Evolutionary conservation across 2,329 filamentous ascomycete species (phyloP).

Genomic region (Hirsutella thompsonii): DNA sequence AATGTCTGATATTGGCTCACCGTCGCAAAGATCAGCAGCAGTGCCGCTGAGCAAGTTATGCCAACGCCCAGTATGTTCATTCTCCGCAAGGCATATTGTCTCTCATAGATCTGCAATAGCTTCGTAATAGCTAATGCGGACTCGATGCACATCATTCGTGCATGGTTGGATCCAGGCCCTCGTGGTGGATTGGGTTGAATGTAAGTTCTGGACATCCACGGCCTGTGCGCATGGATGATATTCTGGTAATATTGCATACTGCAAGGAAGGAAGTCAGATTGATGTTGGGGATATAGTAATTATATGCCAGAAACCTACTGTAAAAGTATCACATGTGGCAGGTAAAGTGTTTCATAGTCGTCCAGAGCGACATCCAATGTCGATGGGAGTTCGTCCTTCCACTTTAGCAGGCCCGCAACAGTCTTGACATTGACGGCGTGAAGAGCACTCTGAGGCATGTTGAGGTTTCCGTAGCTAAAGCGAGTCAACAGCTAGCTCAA

Average conservation of each 20-base stretch:
- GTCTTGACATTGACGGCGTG: slow-evolving; percentile 10
- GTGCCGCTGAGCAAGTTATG: slow-evolving; percentile 3
- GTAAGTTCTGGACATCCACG: slow-evolving; percentile 14
- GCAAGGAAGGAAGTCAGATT: no score
- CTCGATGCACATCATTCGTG: slow-evolving; percentile 12
- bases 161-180: slow-evolving; percentile 10
- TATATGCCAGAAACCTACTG: slow-evolving; percentile 8
- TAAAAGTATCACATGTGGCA: slow-evolving; percentile 12
- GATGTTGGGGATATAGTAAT: no score
- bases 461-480: slow-evolving; percentile 10
- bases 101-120: slow-evolving; percentile 8
- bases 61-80: slow-evolving; percentile 10
- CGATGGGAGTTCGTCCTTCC: slow-evolving; percentile 8
- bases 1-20: slow-evolving; percentile 10
- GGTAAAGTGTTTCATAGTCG: slow-evolving; percentile 5
- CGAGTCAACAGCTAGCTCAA: neutral
- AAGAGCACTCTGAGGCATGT: slow-evolving; percentile 3
- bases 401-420: slow-evolving; percentile 8
- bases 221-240: slow-evolving; percentile 11
- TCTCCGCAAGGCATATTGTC: slow-evolving; percentile 6
- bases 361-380: slow-evolving; percentile 9
- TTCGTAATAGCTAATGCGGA: slow-evolving; percentile 9
- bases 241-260: slow-evolving; percentile 16
- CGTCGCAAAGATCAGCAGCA: slow-evolving; percentile 10
- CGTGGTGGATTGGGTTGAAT: slow-evolving; percentile 9